phyloP scores from a whole-genome alignment of 768 basidiomycete genomes.

The Mycena galopus region DNA sequence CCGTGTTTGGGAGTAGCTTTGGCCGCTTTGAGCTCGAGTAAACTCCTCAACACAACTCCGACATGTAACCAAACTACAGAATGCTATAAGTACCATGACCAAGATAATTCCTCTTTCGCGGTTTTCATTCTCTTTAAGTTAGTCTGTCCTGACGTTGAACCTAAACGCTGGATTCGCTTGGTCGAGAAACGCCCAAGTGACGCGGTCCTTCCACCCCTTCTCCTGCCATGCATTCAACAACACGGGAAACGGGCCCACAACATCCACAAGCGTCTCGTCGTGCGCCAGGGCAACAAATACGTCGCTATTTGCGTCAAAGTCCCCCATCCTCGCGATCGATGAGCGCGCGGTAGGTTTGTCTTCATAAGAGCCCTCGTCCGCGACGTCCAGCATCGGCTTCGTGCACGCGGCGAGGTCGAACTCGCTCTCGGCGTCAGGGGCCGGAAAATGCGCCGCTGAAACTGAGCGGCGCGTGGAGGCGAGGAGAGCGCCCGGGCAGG shows the following conservation, averaged over 20 bases:
- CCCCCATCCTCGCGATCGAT: constrained; percentile 22
- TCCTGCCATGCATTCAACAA: constrained; percentile 37
- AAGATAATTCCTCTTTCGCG: too few species aligned
- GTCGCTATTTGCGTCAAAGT: constrained; percentile 38
- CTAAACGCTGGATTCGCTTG: too few species aligned
- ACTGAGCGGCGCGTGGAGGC: constrained; percentile 14
- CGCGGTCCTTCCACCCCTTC: neutral
- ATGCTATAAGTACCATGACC: too few species aligned
- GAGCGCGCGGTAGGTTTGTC: constrained; percentile 21
- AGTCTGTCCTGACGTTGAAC: too few species aligned
- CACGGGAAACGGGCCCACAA: constrained; percentile 32
- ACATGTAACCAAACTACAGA: too few species aligned
- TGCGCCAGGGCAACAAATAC: constrained; percentile 38
- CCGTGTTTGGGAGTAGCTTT: too few species aligned
- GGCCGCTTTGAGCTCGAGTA: too few species aligned
- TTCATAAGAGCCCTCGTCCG: constrained; percentile 20
- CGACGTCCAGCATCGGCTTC: constrained; percentile 21
- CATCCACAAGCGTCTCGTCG: constrained; percentile 31
- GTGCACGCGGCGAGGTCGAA: constrained; percentile 24
- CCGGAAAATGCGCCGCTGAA: constrained; percentile 25
- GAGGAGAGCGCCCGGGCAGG: constrained; percentile 33
- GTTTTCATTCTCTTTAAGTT: too few species aligned
- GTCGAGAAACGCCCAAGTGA: too few species aligned
- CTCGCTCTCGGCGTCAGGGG: neutral
- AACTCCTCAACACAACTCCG: too few species aligned